Percentiles rank a stretch among this genome's conserved stretches.
These are phyloP conservation scores for Bimuria novae-zelandiae DNA, from an alignment of 2,329 filamentous ascomycete species.

Conservation along the genomic window DNA sequence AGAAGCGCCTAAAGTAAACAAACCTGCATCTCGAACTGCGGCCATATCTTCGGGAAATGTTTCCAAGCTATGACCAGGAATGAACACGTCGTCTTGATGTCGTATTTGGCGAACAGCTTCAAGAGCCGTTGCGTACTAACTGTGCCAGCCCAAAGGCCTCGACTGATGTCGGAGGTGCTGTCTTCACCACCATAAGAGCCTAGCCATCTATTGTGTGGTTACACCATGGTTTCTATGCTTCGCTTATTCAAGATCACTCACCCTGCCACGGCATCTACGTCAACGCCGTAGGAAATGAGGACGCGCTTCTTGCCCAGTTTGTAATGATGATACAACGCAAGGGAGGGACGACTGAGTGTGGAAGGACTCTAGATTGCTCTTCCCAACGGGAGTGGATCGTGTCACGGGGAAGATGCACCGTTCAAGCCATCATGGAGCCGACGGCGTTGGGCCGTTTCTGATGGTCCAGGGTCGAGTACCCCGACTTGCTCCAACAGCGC, in stretches of 20 bases:
- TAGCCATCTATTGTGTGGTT: constrained; percentile 61
- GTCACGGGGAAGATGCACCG: background rate
- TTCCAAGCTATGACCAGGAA: constrained; percentile 61
- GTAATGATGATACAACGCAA: background rate
- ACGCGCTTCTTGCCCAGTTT: constrained; percentile 57
- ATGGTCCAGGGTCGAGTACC: background rate
- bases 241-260: constrained; percentile 55
- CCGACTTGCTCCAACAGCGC: background rate
- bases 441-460: background rate
- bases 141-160: constrained; percentile 71
- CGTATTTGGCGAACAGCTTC: constrained; percentile 71
- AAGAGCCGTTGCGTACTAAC: constrained; percentile 67
- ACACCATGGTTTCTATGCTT: constrained; percentile 60
- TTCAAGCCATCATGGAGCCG: background rate
- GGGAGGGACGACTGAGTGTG: background rate
- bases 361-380: background rate
- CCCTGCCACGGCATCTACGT: constrained; percentile 72
- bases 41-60: constrained; percentile 69
- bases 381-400: background rate
- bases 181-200: constrained; percentile 76
- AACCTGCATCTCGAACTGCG: constrained; percentile 62
- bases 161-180: constrained; percentile 71
- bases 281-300: constrained; percentile 67
- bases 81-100: constrained; percentile 71
- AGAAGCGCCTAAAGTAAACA: background rate